Percentiles rank a stretch among this genome's conserved stretches.
phyloP scores from a whole-genome alignment of 2,329 filamentous ascomycete genomes.

The Clonostachys solani region DNA sequence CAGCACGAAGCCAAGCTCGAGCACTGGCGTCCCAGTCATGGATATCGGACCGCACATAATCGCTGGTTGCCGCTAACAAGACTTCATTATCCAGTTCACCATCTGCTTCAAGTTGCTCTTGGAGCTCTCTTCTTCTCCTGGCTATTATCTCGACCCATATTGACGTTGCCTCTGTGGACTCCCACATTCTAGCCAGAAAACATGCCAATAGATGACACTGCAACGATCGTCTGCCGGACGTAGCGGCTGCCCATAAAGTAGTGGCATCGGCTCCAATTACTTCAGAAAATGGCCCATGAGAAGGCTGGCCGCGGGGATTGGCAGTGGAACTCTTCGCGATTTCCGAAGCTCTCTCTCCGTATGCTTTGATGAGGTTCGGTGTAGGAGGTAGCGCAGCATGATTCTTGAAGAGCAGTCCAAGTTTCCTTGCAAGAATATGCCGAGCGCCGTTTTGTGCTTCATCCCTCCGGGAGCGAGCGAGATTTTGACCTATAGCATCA shows the following conservation, averaged over 20 bases:
- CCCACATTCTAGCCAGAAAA: constrained; percentile 18
- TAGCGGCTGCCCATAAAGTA: constrained; percentile 28
- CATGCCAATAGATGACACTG: constrained; percentile 22
- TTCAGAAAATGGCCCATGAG: constrained; percentile 9
- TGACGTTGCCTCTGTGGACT: constrained; percentile 12
- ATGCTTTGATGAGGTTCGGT: constrained; percentile 23
- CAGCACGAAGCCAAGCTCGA: constrained; percentile 26
- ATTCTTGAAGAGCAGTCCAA: too few relatives aligned
- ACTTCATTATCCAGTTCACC: background rate
- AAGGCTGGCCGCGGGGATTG: background rate
- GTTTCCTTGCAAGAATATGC: too few relatives aligned
- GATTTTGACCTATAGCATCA: too few relatives aligned
- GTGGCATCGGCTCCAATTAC: constrained; percentile 21
- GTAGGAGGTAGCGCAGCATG: constrained; percentile 3
- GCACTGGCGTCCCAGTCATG: constrained; percentile 29
- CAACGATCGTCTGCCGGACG: constrained; percentile 18
- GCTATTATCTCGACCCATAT: constrained; percentile 19
- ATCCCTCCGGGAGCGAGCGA: too few relatives aligned
- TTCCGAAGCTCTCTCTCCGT: constrained; percentile 23
- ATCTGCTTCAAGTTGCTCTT: background rate
- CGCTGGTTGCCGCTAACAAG: constrained; percentile 6
- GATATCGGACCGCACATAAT: constrained; percentile 16
- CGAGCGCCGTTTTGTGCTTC: too few relatives aligned
- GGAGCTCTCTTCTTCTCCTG: constrained; percentile 8
- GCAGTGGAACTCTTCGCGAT: constrained; percentile 8